Base-by-base conservation (phyloP, 1,284 basidiomycete species). In the Irpex lacteus region DNA sequence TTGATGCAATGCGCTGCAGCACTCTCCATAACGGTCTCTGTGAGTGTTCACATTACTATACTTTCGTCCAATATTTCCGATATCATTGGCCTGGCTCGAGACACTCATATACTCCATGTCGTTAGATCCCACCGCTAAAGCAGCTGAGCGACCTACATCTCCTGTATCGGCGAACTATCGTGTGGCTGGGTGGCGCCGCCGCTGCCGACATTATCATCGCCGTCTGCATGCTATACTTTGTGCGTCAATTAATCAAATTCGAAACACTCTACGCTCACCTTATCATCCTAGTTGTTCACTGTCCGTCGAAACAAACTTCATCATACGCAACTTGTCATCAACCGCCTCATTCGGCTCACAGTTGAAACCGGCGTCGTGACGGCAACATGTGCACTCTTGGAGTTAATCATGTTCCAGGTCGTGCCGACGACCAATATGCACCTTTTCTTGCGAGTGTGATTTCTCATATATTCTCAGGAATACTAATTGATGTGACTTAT, bases 121-220 rank as follows among this genome's bases (percentile, higher is more conserved):
- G 6, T 34, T 21, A 56, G 54, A 56, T 26, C 32, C 21, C 54
- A 15, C 7, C 21, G 8, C 34, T 56, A 11, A 11, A 34, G 8
- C 19, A 56, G 9, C 19, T 56, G 18, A 56, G 15, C 32, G 9
- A 13, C 18, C 54, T 56, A 9, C 54, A 56, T 26, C 6, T 18
- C 7, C 32, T 56, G 5, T 56, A 56, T 21, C 54, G 54, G 7
- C 18, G 54, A 11, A 56, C 54, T 7, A 56, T 56, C 8, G 18
- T 26, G 9, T 76, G 74, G 74, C 67, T 72, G 4, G 70, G 67
- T 21, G 70, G 69, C 21, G 72, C 72, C 21, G 74, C 73, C 0
- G 47, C 68, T 11, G 73, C 72, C 49, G 74, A 76, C 65, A 60
- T 73, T 15, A 66, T 73, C 37, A 70, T 73, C 63, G 70, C 73